Base-by-base conservation (phyloP, 202 grass and related monocot genomes). In the Elaeis oleifera region DNA sequence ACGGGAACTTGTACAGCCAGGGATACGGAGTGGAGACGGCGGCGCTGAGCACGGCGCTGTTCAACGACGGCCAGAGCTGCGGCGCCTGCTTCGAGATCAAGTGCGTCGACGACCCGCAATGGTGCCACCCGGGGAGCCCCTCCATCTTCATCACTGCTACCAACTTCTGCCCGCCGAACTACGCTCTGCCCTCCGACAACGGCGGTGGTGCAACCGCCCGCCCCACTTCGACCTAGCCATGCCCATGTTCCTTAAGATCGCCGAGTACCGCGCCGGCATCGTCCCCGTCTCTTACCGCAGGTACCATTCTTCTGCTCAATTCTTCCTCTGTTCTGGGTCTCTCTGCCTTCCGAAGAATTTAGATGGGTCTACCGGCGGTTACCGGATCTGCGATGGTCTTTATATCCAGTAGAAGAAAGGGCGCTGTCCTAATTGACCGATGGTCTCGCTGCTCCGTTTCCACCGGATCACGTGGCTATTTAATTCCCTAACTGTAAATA, bases 181-280 rank as follows among this genome's bases (percentile, higher is more conserved):
- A 44, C 11, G 36, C 36, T 44, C 36, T 44, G 9, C 36, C 36
- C 2, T 44, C 36, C 36, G 36, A 44, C 36, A 13, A 44, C 36
- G 36, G 36, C 9, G 36, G 36, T 44, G 36, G 36, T 44, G 36
- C 11, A 44, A 44, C 36, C 36, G 9, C 36, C 36, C 36, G 36
- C 36, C 36, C 36, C 36, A 44, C 36, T 44, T 55, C 23, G 71
- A 69, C 8, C 76, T 84, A 56, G 68, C 81, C 7, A 74, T 74
- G 71, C 76, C 81, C 49, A 79, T 72, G 70, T 72, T 72, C 70
- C 70, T 72, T 24, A 72, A 63, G 70, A 72, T 72, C 49, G 70
- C 58, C 8, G 53, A 84, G 50, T 84, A 84, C 75, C 81, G 81
- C 18, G 81, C 81, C 3, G 81, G 81, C 26, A 84, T 79, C 13